Evolutionary conservation across 1,139 yeast genomes (phyloP), one percentile per base, ranked within the genome.

Genomic region (Scheffersomyces illinoinensis): DNA sequence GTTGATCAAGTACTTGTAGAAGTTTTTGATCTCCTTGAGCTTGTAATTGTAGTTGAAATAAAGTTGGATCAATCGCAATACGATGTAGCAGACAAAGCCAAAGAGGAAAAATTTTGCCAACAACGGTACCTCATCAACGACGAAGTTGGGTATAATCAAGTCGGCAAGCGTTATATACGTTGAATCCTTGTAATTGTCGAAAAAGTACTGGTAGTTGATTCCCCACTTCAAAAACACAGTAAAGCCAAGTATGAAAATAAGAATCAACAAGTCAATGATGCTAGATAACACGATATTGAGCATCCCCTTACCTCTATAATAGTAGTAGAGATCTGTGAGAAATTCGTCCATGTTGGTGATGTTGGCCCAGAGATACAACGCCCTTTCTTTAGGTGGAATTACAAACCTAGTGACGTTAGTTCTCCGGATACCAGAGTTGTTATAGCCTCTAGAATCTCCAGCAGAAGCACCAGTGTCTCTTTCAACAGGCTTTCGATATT

Each of bases 331-430:
- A 65, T 93, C 97, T 58, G 86, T 85, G 39, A 95, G 77, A 66
- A 95, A 95, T 55, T 87, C 85, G 73, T 95, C 99, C 73, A 95
- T 82, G 71, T 95, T 93, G 64, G 91, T 91, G 47, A 95, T 92
- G 67, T 95, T 95, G 0, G 98, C 97, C 98, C 99, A 96, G 59
- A 91, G 83, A 90, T 97, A 95, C 52, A 91, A 78, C 0, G 98
- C 97, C 56, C 93, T 76, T 70, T 93, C 98, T 64, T 83, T 85
- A 0, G 97, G 84, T 10, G 84, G 83, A 14, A 80, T 79, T 6
- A 75, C 67, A 54, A 76, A 68, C 21, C 65, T 59, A 58, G 24
- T 48, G 17, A 17, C 43, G 26, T 20, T 48, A 20, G 7, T 57
- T 47, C 17, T 54, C 46, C 18, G 54, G 49, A 50, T 51, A 24